These are phyloP conservation scores for Aspergillus kassunensis DNA, from an alignment of 495 filamentous ascomycete species.

Conservation along the genomic window DNA sequence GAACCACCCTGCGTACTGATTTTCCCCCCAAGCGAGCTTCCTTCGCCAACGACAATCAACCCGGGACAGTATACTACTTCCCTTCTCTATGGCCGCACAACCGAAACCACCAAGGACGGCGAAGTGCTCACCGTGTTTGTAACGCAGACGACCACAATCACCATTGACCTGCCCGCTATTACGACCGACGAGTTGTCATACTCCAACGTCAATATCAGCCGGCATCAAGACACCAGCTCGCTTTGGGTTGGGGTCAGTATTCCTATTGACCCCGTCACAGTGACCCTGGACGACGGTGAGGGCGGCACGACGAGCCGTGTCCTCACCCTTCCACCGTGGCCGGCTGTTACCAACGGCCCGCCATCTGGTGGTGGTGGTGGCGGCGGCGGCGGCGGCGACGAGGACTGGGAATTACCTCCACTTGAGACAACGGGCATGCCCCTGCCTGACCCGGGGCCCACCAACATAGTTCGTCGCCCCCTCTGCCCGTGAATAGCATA, in stretches of 20 bases:
- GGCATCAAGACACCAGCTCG: neutral
- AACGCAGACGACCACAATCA: neutral
- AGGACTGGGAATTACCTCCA: neutral
- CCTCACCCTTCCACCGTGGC: neutral
- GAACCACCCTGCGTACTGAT: neutral
- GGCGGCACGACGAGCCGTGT: neutral
- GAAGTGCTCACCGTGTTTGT: neutral
- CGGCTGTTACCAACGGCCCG: neutral
- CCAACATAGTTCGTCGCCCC: too few species aligned
- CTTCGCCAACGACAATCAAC: neutral
- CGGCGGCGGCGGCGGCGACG: neutral
- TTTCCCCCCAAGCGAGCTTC: neutral
- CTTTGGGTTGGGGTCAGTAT: neutral
- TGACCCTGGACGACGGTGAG: neutral
- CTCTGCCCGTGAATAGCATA: too few species aligned
- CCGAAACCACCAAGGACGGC: neutral
- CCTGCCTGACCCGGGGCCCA: too few species aligned
- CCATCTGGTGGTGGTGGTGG: neutral
- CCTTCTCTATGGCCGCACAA: neutral
- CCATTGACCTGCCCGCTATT: neutral
- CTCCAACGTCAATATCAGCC: constrained; percentile 1
- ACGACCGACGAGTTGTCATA: neutral
- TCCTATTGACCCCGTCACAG: neutral
- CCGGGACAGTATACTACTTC: neutral
- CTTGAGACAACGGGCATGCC: neutral